Evolutionary conservation across 1,284 basidiomycete genomes (phyloP).

Genomic region (Moesziomyces antarcticus): DNA sequence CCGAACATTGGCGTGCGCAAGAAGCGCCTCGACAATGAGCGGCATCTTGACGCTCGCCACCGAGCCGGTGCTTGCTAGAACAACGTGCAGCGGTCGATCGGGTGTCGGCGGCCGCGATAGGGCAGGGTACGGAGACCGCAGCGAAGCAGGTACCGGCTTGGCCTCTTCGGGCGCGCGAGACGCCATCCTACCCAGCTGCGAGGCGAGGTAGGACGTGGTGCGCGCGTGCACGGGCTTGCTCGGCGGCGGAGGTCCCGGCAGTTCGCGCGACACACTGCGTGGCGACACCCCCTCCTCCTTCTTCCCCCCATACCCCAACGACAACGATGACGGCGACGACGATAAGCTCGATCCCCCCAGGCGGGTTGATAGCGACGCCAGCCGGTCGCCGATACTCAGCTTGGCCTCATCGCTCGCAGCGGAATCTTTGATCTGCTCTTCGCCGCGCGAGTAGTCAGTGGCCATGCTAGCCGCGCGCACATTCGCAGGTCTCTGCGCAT

Average conservation of each 20-base stretch:
- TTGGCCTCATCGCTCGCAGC: background rate
- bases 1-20: constrained; percentile 76
- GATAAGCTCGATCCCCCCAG: constrained; percentile 50
- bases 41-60: constrained; percentile 94
- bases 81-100: constrained; percentile 72
- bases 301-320: constrained; percentile 4
- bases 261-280: constrained; percentile 13
- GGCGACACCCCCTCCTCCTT: constrained; percentile 4
- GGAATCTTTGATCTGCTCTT: constrained; percentile 12
- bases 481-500: background rate
- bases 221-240: constrained; percentile 6
- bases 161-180: background rate
- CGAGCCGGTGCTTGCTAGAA: constrained; percentile 88
- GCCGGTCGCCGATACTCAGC: constrained; percentile 26
- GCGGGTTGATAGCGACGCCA: constrained; percentile 76
- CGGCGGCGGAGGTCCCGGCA: constrained; percentile 34
- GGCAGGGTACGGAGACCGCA: constrained; percentile 54
- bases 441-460: constrained; percentile 8
- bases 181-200: constrained; percentile 1
- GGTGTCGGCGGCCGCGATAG: constrained; percentile 45
- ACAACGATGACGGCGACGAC: constrained; percentile 13
- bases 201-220: constrained; percentile 14
- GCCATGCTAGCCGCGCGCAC: background rate
- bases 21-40: constrained; percentile 82
- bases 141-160: constrained; percentile 45